Percentiles rank a stretch among this genome's conserved stretches.
Conservation (phyloP, 1,284 basidiomycete genomes). For the Polyporus tsugae region DNA sequence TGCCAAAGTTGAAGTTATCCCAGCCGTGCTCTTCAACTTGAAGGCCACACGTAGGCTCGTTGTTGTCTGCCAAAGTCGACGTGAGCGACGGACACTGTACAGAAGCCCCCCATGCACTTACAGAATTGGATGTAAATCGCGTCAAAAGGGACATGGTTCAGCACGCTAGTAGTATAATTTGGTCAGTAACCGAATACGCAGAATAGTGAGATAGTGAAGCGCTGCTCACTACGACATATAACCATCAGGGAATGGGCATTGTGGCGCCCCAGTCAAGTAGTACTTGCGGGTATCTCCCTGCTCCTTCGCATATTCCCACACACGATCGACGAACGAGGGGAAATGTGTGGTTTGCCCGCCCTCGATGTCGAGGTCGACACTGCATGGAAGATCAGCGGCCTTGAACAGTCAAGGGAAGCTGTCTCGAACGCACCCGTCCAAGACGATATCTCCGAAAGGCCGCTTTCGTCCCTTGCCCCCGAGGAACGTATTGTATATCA, state of each 20-base stretch:
- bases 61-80: slow-evolving; percentile 53
- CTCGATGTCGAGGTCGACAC: slow-evolving; percentile 74
- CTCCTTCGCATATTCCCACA: slow-evolving; percentile 51
- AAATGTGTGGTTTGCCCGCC: slow-evolving; percentile 59
- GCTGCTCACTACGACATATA: slow-evolving; percentile 50
- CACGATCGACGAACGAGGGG: slow-evolving; percentile 59
- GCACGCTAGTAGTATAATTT: slow-evolving; percentile 43
- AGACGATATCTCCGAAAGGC: slow-evolving; percentile 68
- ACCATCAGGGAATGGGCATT: slow-evolving; percentile 71
- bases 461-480: slow-evolving; percentile 62
- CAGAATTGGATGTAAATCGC: slow-evolving; percentile 70
- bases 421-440: slow-evolving; percentile 61
- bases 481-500: slow-evolving; percentile 72
- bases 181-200: neutral
- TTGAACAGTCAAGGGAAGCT: neutral
- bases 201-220: neutral
- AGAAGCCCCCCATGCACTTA: slow-evolving; percentile 34
- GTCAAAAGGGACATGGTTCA: slow-evolving; percentile 65
- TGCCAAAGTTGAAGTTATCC: slow-evolving; percentile 58
- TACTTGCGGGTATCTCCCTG: slow-evolving; percentile 62
- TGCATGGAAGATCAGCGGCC: neutral
- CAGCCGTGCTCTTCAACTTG: slow-evolving; percentile 44
- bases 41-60: slow-evolving; percentile 55
- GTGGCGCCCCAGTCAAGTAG: slow-evolving; percentile 72
- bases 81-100: neutral